Conservation (phyloP, 176 grass and related monocot species). For the Poa annua region DNA sequence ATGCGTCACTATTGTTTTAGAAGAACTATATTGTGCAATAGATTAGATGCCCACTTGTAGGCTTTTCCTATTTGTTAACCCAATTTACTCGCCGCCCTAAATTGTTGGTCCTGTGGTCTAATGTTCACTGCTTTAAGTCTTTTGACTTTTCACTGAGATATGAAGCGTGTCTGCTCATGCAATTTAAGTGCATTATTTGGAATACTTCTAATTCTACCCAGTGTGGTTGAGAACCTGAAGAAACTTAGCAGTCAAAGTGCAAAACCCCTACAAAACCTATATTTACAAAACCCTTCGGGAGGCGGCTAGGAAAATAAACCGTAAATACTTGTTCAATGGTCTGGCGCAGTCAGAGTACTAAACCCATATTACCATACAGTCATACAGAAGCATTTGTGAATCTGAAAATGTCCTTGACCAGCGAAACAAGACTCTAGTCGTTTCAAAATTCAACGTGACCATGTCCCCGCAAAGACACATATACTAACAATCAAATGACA, state of each 20-base stretch:
- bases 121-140: neutral
- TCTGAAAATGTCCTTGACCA: neutral
- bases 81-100: neutral
- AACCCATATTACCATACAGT: no score
- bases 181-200: neutral
- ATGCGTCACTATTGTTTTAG: neutral
- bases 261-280: neutral
- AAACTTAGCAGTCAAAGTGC: neutral
- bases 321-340: neutral
- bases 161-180: neutral
- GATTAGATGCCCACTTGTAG: neutral
- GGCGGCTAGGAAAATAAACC: neutral
- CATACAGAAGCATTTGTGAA: no score
- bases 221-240: neutral
- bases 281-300: neutral
- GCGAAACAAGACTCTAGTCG: no score
- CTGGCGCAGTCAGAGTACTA: neutral
- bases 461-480: neutral
- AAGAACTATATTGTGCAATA: neutral
- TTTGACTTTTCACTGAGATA: neutral
- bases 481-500: neutral
- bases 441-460: neutral
- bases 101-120: neutral
- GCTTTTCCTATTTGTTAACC: neutral
- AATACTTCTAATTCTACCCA: neutral